Percentiles rank a stretch among this genome's conserved stretches.
These are phyloP conservation scores for Rhodamnia argentea DNA, from an alignment of 345 rosid genomes.

Conservation along the genomic window DNA sequence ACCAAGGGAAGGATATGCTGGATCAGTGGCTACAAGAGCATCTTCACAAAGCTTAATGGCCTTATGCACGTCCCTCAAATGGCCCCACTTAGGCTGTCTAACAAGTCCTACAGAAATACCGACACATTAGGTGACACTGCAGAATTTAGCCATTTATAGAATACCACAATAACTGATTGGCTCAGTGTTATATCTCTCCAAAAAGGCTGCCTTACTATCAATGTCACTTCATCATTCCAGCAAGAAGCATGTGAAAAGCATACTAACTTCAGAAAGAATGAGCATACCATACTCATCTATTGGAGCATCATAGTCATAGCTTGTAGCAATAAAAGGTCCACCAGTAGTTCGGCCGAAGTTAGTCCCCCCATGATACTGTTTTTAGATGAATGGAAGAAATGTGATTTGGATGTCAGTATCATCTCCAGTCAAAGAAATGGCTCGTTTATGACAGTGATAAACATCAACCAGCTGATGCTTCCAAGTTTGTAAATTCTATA, in stretches of 20 bases:
- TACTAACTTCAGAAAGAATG: background rate
- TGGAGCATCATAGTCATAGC: slow-evolving; percentile 97
- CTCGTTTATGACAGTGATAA: background rate
- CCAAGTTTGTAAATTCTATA: background rate
- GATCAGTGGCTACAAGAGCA: slow-evolving; percentile 69
- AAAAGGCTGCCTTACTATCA: background rate
- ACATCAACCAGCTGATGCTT: background rate
- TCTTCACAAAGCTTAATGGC: slow-evolving; percentile 85
- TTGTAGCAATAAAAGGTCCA: slow-evolving; percentile 91
- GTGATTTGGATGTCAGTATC: background rate
- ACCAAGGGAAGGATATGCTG: slow-evolving; percentile 58
- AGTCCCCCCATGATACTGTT: slow-evolving; percentile 92
- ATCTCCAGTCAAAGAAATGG: background rate
- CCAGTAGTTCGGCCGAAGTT: slow-evolving; percentile 75
- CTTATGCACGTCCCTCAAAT: slow-evolving; percentile 77
- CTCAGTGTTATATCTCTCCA: background rate
- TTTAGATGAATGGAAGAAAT: background rate
- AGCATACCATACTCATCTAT: slow-evolving; percentile 84
- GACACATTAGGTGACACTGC: background rate
- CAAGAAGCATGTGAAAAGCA: background rate
- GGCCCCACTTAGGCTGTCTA: slow-evolving; percentile 98
- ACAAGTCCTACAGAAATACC: slow-evolving; percentile 41
- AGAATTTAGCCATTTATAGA: background rate
- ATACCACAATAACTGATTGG: background rate
- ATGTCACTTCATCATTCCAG: background rate